Evolutionary conservation across 2,329 filamentous ascomycete species (phyloP).

Genomic region (Colletotrichum filicis): DNA sequence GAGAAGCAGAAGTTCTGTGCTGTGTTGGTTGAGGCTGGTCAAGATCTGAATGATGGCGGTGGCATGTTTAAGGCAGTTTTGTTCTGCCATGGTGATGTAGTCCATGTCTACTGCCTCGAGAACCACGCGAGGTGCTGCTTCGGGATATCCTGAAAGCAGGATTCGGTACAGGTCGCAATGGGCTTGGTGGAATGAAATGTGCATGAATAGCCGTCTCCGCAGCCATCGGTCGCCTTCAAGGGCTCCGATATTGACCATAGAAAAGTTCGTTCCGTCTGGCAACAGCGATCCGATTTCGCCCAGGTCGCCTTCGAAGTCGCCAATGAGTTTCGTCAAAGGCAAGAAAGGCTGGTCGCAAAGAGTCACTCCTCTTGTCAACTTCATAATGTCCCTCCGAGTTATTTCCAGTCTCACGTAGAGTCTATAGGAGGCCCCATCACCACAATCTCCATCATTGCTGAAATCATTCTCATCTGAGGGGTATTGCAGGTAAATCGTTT

Average conservation of each 20-base stretch:
- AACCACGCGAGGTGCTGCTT: constrained; percentile 47
- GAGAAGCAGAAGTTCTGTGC: constrained; percentile 41
- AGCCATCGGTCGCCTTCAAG: constrained; percentile 36
- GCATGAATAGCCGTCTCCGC: constrained; percentile 42
- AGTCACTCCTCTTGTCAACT: constrained; percentile 37
- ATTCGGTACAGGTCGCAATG: constrained; percentile 57
- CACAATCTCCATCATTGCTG: constrained; percentile 12
- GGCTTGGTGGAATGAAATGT: constrained; percentile 53
- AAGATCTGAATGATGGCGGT: constrained; percentile 50
- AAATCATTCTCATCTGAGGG: constrained; percentile 58
- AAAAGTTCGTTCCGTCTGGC: constrained; percentile 33
- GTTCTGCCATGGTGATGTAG: constrained; percentile 45
- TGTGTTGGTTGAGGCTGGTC: constrained; percentile 41
- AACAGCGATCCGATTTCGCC: constrained; percentile 33
- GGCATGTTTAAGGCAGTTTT: constrained; percentile 50
- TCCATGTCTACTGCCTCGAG: constrained; percentile 42
- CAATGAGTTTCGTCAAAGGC: constrained; percentile 35
- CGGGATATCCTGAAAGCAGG: constrained; percentile 52
- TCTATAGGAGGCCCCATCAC: constrained; percentile 36
- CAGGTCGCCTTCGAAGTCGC: constrained; percentile 37
- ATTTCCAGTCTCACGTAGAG: constrained; percentile 39
- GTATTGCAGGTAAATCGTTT: constrained; percentile 51
- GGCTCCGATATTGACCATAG: constrained; percentile 19
- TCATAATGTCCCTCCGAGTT: constrained; percentile 39
- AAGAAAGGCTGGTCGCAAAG: constrained; percentile 38